Evolutionary conservation across 768 basidiomycete genomes (phyloP), one percentile per base, ranked within the genome.

Genomic region (Serendipita sp.): DNA sequence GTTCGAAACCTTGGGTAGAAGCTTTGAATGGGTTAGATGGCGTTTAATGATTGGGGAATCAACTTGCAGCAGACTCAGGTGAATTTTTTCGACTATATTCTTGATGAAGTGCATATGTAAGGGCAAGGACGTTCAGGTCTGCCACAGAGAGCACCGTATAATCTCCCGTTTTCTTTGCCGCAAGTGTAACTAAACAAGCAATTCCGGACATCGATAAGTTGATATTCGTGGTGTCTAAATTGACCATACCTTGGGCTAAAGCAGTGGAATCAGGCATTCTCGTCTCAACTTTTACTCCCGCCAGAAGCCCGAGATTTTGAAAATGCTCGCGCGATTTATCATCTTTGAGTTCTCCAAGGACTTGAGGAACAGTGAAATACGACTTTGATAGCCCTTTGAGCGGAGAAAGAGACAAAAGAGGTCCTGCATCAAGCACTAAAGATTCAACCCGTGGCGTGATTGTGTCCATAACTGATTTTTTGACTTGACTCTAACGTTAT

Each of bases 111-210:
- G 85, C 80, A 71, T 89, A 85, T 3, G 93, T 92, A 69, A 99
- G 77, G 1, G 96, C 95, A 60, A 98, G 75, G 44, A 98, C 85
- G 70, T 88, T 86, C 46, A 99, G 73, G 84, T 99, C 96, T 13
- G 93, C 81, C 73, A 86, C 83, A 13, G 92, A 96, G 45, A 99
- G 79, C 54, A 92, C 94, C 47, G 89, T 78, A 72, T 92, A 94
- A 75, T 99, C 96, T 72, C 96, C 96, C 0, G 95, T 95, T 78
- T 90, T 90, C 78, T 92, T 95, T 2, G 96, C 91, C 74, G 85
- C 86, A 67, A 87, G 86, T 64, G 88, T 89, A 3, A 95, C 96
- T 97, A 71, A 34, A 3, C 3, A 3, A 1, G 3, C 24, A 11
- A 3, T 13, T 37, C 2, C 35, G 45, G 56, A n/a, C 56, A 24